A percentile compares a stretch with the other conserved stretches of the same genome.
These are phyloP conservation scores for Earliella scabrosa DNA, from an alignment of 1,284 basidiomycete species.

Conservation along the genomic window DNA sequence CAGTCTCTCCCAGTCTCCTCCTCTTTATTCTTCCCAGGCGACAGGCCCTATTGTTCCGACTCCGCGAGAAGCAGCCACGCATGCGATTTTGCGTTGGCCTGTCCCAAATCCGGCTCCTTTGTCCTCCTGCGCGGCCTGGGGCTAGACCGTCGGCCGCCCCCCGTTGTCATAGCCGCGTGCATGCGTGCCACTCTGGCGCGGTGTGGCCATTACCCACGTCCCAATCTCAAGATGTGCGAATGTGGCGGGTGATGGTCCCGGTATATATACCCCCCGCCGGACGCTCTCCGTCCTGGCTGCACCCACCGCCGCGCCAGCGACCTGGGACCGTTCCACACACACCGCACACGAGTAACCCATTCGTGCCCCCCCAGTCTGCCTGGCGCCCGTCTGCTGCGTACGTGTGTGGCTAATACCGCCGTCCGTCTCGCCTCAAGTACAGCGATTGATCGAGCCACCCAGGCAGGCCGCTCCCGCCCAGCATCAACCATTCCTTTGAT, in stretches of 20 bases:
- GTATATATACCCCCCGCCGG: conserved; percentile 18
- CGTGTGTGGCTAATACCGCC: conserved; percentile 11
- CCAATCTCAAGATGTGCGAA: conserved; percentile 24
- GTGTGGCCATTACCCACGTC: conserved; percentile 16
- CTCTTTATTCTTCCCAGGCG: conserved; percentile 19
- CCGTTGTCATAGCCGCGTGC: conserved; percentile 25
- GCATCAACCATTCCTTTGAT: conserved; percentile 15
- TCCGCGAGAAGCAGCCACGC: conserved; percentile 15
- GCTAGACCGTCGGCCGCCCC: conserved; percentile 13
- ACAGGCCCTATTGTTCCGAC: conserved; percentile 23
- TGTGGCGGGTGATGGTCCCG: conserved; percentile 15
- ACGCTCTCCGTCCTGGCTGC: conserved; percentile 9
- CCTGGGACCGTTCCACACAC: conserved; percentile 1
- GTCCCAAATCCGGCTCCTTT: conserved; percentile 21
- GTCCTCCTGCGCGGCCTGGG: conserved; percentile 18
- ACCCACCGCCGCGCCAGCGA: conserved; percentile 9
- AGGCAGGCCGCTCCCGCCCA: conserved; percentile 4
- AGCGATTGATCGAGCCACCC: conserved; percentile 4
- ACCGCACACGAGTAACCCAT: neutral
- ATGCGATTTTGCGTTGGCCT: conserved; percentile 9
- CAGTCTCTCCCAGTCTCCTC: no score
- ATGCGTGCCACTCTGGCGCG: conserved; percentile 18
- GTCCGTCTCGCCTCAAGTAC: neutral
- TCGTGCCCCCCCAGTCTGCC: neutral
- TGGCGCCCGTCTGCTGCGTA: conserved; percentile 4